phyloP scores from a whole-genome alignment of 1,284 basidiomycete genomes.

The Ganoderma sinense region DNA sequence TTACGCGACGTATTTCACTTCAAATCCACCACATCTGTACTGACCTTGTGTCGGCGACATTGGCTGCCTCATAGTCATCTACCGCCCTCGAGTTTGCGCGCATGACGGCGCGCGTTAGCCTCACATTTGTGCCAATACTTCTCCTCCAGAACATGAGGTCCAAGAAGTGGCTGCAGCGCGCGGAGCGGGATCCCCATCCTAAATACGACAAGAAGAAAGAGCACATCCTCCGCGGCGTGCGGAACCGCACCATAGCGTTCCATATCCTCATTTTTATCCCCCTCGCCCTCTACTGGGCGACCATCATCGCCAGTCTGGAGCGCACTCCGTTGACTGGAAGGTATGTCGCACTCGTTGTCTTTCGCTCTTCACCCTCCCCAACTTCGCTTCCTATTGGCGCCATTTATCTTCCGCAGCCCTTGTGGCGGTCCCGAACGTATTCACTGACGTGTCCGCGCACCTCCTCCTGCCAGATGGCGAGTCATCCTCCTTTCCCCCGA shows the following conservation, averaged over 20 bases:
- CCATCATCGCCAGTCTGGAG: conserved; percentile 81
- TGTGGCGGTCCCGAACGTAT: background rate
- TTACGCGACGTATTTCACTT: too few relatives aligned
- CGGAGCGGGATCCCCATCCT: conserved; percentile 57
- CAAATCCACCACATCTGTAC: background rate
- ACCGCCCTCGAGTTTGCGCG: conserved; percentile 67
- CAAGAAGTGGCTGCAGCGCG: conserved; percentile 56
- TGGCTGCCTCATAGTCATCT: conserved; percentile 48
- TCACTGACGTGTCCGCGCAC: conserved; percentile 7
- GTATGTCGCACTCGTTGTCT: conserved; percentile 47
- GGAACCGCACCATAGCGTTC: conserved; percentile 56
- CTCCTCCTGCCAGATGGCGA: conserved; percentile 65
- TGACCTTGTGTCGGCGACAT: conserved; percentile 26
- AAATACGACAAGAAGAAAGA: conserved; percentile 60
- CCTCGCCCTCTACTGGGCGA: conserved; percentile 72
- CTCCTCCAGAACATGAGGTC: conserved; percentile 63
- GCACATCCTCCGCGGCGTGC: conserved; percentile 53
- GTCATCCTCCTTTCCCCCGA: conserved; percentile 89
- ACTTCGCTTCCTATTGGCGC: background rate
- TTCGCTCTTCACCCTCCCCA: background rate
- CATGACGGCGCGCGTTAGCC: conserved; percentile 69
- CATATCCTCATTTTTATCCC: conserved; percentile 74
- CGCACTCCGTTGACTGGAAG: conserved; percentile 86
- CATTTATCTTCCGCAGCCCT: conserved; percentile 1
- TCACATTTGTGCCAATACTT: conserved; percentile 76